Conservation (phyloP, 768 basidiomycete genomes). For the Ramaria rubella region DNA sequence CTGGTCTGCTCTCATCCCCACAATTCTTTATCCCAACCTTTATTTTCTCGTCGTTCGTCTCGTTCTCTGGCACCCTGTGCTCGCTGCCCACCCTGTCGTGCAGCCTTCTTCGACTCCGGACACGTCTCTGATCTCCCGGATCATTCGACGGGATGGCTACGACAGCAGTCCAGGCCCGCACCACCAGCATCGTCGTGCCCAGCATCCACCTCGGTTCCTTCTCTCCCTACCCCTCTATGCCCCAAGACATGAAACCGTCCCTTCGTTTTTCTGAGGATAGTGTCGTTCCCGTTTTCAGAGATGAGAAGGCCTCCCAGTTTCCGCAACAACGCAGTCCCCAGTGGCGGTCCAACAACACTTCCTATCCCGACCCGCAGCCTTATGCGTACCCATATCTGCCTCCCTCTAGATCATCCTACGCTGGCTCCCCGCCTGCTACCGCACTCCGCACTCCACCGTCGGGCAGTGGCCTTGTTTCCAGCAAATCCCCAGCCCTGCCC, state of each 20-base stretch:
- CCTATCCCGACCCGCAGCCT: constrained; percentile 1
- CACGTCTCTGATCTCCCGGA: not conserved
- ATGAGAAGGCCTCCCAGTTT: not conserved
- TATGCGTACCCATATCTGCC: not conserved
- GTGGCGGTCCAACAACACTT: constrained; percentile 3
- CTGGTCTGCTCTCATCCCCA: not conserved
- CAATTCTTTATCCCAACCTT: not conserved
- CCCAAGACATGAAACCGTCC: not conserved
- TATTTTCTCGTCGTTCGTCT: not conserved
- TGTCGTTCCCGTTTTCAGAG: not conserved
- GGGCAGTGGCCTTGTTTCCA: constrained; percentile 1
- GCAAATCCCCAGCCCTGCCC: constrained; percentile 13
- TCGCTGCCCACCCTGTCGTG: not conserved
- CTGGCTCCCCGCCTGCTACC: not conserved
- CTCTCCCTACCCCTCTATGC: constrained; percentile 7
- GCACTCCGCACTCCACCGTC: not conserved
- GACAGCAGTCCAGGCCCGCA: not conserved
- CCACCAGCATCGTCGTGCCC: constrained; percentile 14
- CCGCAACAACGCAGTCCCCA: not conserved
- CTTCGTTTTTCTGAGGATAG: not conserved
- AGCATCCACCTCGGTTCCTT: constrained; percentile 19
- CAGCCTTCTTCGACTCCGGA: not conserved
- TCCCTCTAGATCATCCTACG: not conserved
- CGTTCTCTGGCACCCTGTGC: not conserved
- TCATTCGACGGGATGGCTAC: constrained; percentile 2